Percentiles rank a stretch among this genome's conserved stretches.
Conservation (phyloP, 2,329 filamentous ascomycete genomes). For the Aspergillus thermomutatus region DNA sequence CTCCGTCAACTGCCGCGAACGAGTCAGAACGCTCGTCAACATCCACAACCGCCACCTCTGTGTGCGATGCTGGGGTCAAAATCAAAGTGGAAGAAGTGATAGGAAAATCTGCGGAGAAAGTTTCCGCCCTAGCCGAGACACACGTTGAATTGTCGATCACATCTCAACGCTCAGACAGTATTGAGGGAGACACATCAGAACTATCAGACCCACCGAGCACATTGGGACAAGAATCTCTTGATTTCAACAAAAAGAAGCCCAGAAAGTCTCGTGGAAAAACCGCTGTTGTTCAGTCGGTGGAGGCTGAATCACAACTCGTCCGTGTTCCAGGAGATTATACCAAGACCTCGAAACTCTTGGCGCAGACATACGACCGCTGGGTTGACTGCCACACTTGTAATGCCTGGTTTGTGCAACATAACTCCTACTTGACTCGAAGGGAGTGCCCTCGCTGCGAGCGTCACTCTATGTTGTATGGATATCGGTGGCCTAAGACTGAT, state of each 20-base stretch:
- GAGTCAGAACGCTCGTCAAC: conserved; percentile 32
- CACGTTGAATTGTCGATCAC: conserved; percentile 9
- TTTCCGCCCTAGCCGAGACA: conserved; percentile 5
- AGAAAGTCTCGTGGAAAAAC: conserved; percentile 22
- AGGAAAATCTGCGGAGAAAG: conserved; percentile 9
- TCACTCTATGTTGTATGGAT: conserved; percentile 93
- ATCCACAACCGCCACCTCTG: conserved; percentile 38
- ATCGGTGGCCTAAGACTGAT: conserved; percentile 93
- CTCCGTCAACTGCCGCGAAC: conserved; percentile 25
- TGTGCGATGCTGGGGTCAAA: conserved; percentile 22
- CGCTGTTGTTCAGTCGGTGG: conserved; percentile 36
- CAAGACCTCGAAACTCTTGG: conserved; percentile 71
- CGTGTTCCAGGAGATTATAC: conserved; percentile 77
- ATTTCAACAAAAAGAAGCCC: conserved; percentile 17
- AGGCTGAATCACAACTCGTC: conserved; percentile 31
- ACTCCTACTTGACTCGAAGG: conserved; percentile 81
- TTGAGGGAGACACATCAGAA: conserved; percentile 22
- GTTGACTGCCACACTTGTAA: conserved; percentile 84
- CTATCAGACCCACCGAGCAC: conserved; percentile 25
- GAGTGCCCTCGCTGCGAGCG: conserved; percentile 91
- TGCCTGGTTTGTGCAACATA: conserved; percentile 77
- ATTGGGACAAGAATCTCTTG: conserved; percentile 23
- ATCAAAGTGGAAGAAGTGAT: conserved; percentile 18
- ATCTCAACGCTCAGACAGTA: conserved; percentile 13
- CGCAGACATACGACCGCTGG: conserved; percentile 75